These are phyloP conservation scores for Candida tunisiensis DNA, from an alignment of 1,139 yeast species.

Conservation along the genomic window DNA sequence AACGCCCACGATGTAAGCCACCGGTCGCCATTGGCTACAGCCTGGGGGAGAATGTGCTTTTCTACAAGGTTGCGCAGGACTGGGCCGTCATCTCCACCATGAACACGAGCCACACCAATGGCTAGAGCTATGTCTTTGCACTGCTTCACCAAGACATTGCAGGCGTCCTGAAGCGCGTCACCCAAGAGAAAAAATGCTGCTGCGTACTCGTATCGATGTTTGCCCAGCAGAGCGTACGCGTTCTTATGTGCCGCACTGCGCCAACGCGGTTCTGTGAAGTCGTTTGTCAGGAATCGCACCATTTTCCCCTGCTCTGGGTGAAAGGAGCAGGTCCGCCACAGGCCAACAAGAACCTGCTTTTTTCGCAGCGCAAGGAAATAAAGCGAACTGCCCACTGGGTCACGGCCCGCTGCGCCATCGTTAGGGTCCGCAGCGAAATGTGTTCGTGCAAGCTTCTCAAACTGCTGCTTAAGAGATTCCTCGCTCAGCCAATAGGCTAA, in stretches of 20 bases:
- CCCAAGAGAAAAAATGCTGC: constrained; percentile 84
- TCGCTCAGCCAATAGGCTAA: constrained; percentile 56
- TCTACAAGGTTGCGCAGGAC: constrained; percentile 34
- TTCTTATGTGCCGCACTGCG: constrained; percentile 77
- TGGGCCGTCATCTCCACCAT: constrained; percentile 33
- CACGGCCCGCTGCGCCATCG: constrained; percentile 34
- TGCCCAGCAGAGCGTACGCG: constrained; percentile 80
- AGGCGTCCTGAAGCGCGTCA: constrained; percentile 58
- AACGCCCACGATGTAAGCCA: constrained; percentile 78
- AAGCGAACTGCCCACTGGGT: constrained; percentile 61
- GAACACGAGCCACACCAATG: constrained; percentile 62
- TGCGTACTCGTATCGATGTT: constrained; percentile 75
- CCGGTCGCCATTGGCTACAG: constrained; percentile 48
- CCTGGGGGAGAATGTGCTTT: constrained; percentile 33
- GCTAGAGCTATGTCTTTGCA: constrained; percentile 57
- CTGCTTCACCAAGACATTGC: constrained; percentile 52
- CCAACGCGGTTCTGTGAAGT: constrained; percentile 65
- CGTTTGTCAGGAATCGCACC: constrained; percentile 57
- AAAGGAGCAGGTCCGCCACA: constrained; percentile 67
- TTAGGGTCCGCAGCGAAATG: constrained; percentile 18
- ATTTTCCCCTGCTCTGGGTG: constrained; percentile 76
- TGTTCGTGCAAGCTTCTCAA: constrained; percentile 57
- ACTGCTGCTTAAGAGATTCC: constrained; percentile 30
- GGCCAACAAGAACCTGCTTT: constrained; percentile 57
- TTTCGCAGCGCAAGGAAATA: constrained; percentile 65